phyloP scores from a whole-genome alignment of 2,329 filamentous ascomycete genomes.

The Alternaria metachromatica region DNA sequence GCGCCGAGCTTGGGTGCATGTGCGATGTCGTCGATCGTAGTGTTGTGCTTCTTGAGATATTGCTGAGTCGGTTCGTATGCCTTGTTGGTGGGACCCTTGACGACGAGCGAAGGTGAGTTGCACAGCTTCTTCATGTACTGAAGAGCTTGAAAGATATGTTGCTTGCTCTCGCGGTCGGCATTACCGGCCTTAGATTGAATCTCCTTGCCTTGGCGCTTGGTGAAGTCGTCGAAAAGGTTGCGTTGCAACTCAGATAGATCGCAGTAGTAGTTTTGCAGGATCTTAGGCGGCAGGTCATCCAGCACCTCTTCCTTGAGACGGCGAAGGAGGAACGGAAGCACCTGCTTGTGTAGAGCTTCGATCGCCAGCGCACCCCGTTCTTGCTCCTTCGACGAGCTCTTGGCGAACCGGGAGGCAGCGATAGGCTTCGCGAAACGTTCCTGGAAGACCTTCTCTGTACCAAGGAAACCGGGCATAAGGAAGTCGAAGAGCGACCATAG shows the following conservation, averaged over 20 bases:
- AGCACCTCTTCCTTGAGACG: constrained; percentile 97
- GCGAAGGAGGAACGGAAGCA: constrained; percentile 92
- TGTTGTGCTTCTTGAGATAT: constrained; percentile 78
- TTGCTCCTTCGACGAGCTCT: constrained; percentile 97
- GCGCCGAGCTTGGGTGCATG: constrained; percentile 95
- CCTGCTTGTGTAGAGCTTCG: constrained; percentile 98
- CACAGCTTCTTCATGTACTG: constrained; percentile 99
- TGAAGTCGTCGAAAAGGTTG: constrained; percentile 96
- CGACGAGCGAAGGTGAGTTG: constrained; percentile 94
- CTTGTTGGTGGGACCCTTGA: constrained; percentile 85
- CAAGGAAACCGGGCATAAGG: constrained; percentile 97
- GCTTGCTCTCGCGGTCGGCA: constrained; percentile 86
- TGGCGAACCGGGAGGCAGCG: constrained; percentile 90
- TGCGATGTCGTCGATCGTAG: constrained; percentile 79
- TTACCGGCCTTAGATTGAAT: constrained; percentile 82
- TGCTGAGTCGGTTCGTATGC: constrained; percentile 88
- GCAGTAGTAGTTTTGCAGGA: constrained; percentile 98
- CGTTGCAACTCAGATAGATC: constrained; percentile 94
- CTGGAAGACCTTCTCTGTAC: constrained; percentile 94
- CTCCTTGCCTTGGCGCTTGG: constrained; percentile 88
- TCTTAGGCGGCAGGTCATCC: constrained; percentile 96
- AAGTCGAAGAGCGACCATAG: constrained; percentile 99
- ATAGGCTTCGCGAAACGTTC: constrained; percentile 96
- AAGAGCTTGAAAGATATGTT: constrained; percentile 98
- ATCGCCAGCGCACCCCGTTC: constrained; percentile 95